These are phyloP conservation scores for Eustoma russellianum DNA, from an alignment of 257 asterid genomes.

Conservation along the genomic window DNA sequence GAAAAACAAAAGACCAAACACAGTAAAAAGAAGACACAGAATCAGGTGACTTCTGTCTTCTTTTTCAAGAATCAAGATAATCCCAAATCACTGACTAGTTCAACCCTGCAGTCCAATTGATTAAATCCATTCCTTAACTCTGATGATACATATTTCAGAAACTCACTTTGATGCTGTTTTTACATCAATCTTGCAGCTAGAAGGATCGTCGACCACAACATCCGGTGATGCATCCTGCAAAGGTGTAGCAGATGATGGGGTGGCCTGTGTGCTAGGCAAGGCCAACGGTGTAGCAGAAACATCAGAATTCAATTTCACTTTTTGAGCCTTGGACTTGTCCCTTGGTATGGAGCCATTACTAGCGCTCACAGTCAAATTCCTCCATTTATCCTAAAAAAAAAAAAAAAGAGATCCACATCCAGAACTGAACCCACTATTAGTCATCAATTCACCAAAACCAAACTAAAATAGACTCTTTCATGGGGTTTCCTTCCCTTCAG, in stretches of 20 bases:
- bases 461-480: neutral
- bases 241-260: conserved; percentile 33
- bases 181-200: conserved; percentile 31
- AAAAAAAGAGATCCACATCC: neutral
- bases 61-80: no score
- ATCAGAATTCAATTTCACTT: conserved; percentile 41
- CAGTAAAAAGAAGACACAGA: no score
- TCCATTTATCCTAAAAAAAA: conserved; percentile 69
- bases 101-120: no score
- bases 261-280: conserved; percentile 19
- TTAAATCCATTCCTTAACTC: no score
- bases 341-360: conserved; percentile 47
- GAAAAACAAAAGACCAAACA: neutral
- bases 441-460: neutral
- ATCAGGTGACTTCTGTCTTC: no score
- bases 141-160: neutral
- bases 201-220: conserved; percentile 31
- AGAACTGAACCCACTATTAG: neutral
- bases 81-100: no score
- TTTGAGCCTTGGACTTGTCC: conserved; percentile 49
- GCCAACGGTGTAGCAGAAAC: conserved; percentile 35
- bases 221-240: conserved; percentile 36
- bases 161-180: conserved; percentile 62
- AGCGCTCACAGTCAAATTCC: conserved; percentile 69
- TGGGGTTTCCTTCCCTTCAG: no score